Conservation (phyloP, 768 basidiomycete species). For the Artomyces pyxidatus region DNA sequence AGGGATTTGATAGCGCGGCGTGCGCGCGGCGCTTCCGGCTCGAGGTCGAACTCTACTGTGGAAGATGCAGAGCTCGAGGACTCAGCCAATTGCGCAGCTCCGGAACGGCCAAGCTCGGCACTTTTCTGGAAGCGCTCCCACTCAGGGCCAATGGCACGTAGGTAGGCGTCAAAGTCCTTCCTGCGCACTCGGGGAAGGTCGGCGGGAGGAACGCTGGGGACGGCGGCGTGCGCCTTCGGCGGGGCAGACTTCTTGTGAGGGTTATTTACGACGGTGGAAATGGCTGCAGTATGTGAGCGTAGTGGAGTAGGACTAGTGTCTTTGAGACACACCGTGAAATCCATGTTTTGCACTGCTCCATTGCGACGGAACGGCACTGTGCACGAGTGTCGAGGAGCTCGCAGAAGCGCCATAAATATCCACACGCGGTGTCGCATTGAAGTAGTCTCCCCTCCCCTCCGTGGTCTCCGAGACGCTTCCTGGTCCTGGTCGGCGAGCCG, state of each 20-base stretch:
- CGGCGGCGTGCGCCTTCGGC: constrained; percentile 76
- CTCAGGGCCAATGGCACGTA: constrained; percentile 61
- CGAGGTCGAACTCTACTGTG: constrained; percentile 4
- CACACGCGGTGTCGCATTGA: constrained; percentile 34
- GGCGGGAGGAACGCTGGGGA: constrained; percentile 65
- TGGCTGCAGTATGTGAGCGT: constrained; percentile 43
- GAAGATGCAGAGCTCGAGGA: constrained; percentile 3
- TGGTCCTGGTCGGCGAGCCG: constrained; percentile 50
- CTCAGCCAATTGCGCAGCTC: constrained; percentile 22
- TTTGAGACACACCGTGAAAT: constrained; percentile 64
- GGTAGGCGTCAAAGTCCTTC: constrained; percentile 81
- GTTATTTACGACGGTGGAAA: constrained; percentile 89
- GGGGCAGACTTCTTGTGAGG: constrained; percentile 80
- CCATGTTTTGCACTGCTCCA: constrained; percentile 83
- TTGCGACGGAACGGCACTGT: constrained; percentile 45
- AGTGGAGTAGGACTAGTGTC: background rate
- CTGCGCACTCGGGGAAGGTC: constrained; percentile 74
- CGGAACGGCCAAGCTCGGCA: constrained; percentile 25
- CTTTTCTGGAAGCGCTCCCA: constrained; percentile 66
- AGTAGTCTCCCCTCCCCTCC: constrained; percentile 56
- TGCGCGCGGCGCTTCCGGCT: constrained; percentile 20
- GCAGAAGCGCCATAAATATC: constrained; percentile 35
- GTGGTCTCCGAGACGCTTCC: constrained; percentile 69
- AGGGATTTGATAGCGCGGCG: constrained; percentile 31
- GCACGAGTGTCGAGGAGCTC: constrained; percentile 40